Conservation (phyloP, 495 filamentous ascomycete genomes). For the Evernia prunastri region DNA sequence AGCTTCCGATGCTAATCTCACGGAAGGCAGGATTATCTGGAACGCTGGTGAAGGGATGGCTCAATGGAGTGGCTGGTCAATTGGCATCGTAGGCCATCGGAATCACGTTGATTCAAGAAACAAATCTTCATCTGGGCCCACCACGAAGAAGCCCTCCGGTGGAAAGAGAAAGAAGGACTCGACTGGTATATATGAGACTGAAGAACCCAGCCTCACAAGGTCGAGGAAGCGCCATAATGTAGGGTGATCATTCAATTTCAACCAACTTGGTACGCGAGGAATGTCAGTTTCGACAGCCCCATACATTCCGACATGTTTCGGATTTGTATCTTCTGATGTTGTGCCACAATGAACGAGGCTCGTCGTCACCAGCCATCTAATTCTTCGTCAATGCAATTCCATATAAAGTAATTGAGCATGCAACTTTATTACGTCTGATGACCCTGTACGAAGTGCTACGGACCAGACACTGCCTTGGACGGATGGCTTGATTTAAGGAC, state of each 20-base stretch:
- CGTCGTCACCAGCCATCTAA: neutral
- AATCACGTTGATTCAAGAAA: neutral
- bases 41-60: constrained; percentile 14
- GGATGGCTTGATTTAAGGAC: neutral
- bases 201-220: neutral
- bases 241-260: too few species aligned
- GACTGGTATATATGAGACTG: neutral
- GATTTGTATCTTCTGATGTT: neutral
- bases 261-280: neutral
- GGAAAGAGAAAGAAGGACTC: neutral
- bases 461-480: neutral
- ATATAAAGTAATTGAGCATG: neutral
- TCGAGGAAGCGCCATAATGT: constrained; percentile 3
- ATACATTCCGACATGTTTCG: constrained; percentile 1
- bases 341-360: neutral
- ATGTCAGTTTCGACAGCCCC: neutral
- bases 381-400: neutral
- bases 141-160: neutral
- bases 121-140: neutral
- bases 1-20: constrained; percentile 8
- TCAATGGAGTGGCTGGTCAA: constrained; percentile 24
- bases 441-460: neutral
- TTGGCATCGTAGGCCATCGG: neutral
- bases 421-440: neutral
- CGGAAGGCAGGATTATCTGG: constrained; percentile 19